These are phyloP conservation scores for Cucurbita ficifolia DNA, from an alignment of 306 rosid genomes.

Conservation along the genomic window DNA sequence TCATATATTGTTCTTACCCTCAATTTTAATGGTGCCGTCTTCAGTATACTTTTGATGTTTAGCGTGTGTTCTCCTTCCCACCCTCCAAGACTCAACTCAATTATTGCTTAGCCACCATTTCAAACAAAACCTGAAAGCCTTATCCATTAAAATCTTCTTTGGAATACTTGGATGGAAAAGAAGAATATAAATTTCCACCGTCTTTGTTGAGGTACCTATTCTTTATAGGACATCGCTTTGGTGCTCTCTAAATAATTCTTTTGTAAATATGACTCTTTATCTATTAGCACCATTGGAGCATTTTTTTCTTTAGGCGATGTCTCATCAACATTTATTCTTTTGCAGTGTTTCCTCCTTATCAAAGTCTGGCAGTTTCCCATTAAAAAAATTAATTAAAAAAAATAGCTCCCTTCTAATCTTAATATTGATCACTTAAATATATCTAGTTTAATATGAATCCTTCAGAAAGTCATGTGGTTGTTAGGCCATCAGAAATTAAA, in stretches of 20 bases:
- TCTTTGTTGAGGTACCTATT: not conserved
- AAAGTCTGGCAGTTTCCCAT: not conserved
- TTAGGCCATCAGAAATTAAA: not conserved
- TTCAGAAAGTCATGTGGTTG: not conserved
- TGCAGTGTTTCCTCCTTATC: not conserved
- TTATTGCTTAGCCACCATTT: not conserved
- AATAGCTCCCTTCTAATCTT: not conserved
- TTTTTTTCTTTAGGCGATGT: not conserved
- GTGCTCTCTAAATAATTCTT: not conserved
- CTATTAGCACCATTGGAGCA: not conserved
- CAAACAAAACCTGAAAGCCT: not conserved
- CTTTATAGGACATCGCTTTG: not conserved
- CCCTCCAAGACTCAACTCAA: not conserved
- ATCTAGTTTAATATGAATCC: not conserved
- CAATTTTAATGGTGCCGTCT: not conserved
- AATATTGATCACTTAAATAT: not conserved
- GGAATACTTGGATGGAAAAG: not conserved
- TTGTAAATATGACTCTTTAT: not conserved
- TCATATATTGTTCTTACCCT: not conserved
- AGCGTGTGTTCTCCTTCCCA: not conserved
- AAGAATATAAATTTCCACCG: not conserved
- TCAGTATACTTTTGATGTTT: not conserved
- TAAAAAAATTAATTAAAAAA: not conserved
- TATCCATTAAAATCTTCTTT: not conserved
- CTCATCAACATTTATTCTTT: not conserved